Conservation (phyloP, 2,329 filamentous ascomycete species). For the Cercospora citrullina region DNA sequence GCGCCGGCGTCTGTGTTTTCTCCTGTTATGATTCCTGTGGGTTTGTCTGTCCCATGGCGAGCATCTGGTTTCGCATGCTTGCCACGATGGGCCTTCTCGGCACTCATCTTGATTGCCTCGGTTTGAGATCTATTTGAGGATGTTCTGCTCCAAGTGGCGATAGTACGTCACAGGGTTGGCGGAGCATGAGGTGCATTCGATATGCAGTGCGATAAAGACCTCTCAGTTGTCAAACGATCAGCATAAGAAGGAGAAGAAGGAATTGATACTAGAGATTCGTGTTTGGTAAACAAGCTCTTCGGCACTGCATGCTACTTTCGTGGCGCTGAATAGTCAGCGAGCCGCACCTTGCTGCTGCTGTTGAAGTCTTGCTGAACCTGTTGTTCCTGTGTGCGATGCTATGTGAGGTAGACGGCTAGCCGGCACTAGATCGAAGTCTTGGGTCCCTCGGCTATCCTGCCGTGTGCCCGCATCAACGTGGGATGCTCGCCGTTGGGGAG, state of each 20-base stretch:
- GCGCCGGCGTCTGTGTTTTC: slow-evolving; percentile 15
- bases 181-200: neutral
- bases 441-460: slow-evolving; percentile 12
- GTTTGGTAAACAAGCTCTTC: neutral
- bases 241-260: neutral
- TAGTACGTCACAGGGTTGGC: neutral
- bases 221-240: neutral
- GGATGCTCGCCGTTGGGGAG: neutral
- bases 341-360: slow-evolving; percentile 1
- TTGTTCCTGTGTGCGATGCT: neutral
- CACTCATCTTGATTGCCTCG: slow-evolving; percentile 4
- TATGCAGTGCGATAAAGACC: neutral
- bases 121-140: neutral
- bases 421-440: slow-evolving; percentile 1
- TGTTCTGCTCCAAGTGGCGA: neutral
- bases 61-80: slow-evolving; percentile 7
- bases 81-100: slow-evolving; percentile 46
- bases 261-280: neutral
- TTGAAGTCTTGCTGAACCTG: neutral
- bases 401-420: neutral
- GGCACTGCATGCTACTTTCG: neutral
- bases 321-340: neutral
- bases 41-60: slow-evolving; percentile 11
- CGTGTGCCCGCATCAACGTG: slow-evolving; percentile 10
- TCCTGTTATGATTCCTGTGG: slow-evolving; percentile 11